Evolutionary conservation across 192 early-diverging fungal genomes (phyloP).

Genomic region (Coemansia sp.): DNA sequence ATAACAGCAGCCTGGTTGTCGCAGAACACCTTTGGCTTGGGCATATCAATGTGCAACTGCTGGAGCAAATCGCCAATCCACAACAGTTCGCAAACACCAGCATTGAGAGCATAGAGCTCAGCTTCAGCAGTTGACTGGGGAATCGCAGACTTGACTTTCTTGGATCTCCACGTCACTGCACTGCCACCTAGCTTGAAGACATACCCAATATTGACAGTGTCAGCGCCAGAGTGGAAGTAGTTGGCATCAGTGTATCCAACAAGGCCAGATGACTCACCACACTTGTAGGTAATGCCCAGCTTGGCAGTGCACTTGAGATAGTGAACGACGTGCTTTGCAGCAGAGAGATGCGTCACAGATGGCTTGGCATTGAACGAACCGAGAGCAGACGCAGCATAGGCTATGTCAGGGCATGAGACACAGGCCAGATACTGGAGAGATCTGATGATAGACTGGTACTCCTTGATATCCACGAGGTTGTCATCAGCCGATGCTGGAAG

Average conservation of each 20-base stretch:
- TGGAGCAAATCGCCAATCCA: no score
- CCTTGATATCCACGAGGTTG: not conserved
- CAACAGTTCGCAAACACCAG: no score
- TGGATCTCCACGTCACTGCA: slow-evolving; percentile 6
- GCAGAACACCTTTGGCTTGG: not conserved
- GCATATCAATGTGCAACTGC: no score
- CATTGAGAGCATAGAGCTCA: not conserved
- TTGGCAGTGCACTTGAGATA: slow-evolving; percentile 14
- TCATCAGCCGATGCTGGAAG: not conserved
- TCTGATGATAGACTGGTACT: slow-evolving; percentile 4
- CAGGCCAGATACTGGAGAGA: slow-evolving; percentile 11
- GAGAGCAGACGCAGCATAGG: slow-evolving; percentile 8
- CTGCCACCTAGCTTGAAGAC: slow-evolving; percentile 5
- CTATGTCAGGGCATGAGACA: slow-evolving; percentile 1
- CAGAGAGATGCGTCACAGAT: not conserved
- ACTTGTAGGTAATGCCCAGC: slow-evolving; percentile 4
- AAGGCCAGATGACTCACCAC: not conserved
- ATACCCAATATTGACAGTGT: slow-evolving; percentile 1
- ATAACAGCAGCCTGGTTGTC: not conserved
- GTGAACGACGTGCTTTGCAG: slow-evolving; percentile 7
- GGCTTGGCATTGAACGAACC: slow-evolving; percentile 4
- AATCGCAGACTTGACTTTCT: slow-evolving; percentile 17
- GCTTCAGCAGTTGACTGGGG: slow-evolving; percentile 11
- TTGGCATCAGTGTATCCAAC: slow-evolving; percentile 11
- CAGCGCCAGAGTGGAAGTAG: slow-evolving; percentile 10